Base-by-base conservation (phyloP, 1,284 basidiomycete genomes). In the Athelia psychrophila region DNA sequence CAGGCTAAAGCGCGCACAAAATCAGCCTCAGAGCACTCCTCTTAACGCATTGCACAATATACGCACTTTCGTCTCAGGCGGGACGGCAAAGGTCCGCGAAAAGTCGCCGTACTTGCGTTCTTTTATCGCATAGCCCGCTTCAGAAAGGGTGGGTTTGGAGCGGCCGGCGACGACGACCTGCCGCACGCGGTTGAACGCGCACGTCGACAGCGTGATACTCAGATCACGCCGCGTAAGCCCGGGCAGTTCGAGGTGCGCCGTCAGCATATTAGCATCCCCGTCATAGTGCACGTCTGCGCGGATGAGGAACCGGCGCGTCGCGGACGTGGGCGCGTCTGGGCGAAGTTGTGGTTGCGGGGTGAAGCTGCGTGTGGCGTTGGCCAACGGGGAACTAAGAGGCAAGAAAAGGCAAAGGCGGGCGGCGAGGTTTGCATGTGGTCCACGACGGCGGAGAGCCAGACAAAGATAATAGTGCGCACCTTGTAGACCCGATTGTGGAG, bases 161-260 rank as follows among this genome's bases (percentile, higher is more conserved):
- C 64, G 63, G 30, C 83, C 84, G 20, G 68, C 61, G 47, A 87
- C 72, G 51, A 70, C 73, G 55, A 87, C 67, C 60, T 83, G 82
- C 58, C 73, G 78, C 55, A 80, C 72, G 51, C 78, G 72, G 57
- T 79, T 86, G 69, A 76, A 75, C 36, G 72, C 62, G 58, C 80
- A 81, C 52, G 76, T 78, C 40, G 75, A 74, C 53, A 87, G 74
- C 45, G 70, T 72, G 63, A 86, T 67, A 52, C 64, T 72, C 36
- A 88, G 57, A 59, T 84, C 79, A 49, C 64, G 58, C 54, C 72
- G 76, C 63, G 74, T 77, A 58, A 85, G 69, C 24, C 85, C 86
- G 9, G 85, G 86, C 23, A 86, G 67, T 65, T 87, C 84, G 64
- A 86, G 75, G 66, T 80, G 72, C 46, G 78, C 81, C 51, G 74